A percentile compares a stretch with the other conserved stretches of the same genome.
Evolutionary conservation across 2,329 filamentous ascomycete genomes (phyloP).

Genomic region (Fusarium agapanthi): DNA sequence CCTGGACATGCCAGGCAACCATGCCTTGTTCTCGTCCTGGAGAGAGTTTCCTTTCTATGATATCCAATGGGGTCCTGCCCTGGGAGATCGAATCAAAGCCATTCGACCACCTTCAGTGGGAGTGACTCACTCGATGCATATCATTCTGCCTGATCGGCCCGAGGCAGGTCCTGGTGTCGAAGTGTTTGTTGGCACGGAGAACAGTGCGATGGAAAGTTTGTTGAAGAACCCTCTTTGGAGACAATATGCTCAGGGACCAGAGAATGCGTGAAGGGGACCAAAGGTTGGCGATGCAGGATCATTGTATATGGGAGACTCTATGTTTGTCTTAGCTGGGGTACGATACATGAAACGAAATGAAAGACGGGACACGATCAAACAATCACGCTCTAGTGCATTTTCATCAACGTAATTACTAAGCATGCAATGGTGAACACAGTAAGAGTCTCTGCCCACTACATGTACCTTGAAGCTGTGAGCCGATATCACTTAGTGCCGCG

Average conservation of each 20-base stretch:
- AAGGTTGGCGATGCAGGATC: fast-evolving
- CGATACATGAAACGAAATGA: neutral
- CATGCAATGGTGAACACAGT: too few species aligned
- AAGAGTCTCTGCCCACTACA: neutral
- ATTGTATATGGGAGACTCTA: too few species aligned
- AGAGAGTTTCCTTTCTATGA: constrained; percentile 16
- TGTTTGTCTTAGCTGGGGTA: too few species aligned
- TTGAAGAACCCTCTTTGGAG: neutral
- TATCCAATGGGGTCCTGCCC: constrained; percentile 3
- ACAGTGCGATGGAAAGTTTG: neutral
- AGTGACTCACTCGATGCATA: constrained; percentile 10
- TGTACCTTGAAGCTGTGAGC: too few species aligned
- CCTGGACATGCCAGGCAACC: constrained; percentile 9
- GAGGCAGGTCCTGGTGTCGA: constrained; percentile 5
- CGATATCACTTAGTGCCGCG: neutral
- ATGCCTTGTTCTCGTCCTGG: constrained; percentile 6
- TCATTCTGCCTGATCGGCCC: neutral
- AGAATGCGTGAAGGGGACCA: neutral
- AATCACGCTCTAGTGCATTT: neutral
- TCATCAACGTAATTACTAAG: fast-evolving
- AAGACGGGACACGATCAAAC: fast-evolving
- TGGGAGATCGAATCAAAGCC: neutral
- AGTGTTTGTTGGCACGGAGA: constrained; percentile 2
- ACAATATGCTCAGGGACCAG: neutral
- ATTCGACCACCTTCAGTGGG: neutral